phyloP scores from a whole-genome alignment of 1,139 yeast genomes.

The Geotrichum fermentans region DNA sequence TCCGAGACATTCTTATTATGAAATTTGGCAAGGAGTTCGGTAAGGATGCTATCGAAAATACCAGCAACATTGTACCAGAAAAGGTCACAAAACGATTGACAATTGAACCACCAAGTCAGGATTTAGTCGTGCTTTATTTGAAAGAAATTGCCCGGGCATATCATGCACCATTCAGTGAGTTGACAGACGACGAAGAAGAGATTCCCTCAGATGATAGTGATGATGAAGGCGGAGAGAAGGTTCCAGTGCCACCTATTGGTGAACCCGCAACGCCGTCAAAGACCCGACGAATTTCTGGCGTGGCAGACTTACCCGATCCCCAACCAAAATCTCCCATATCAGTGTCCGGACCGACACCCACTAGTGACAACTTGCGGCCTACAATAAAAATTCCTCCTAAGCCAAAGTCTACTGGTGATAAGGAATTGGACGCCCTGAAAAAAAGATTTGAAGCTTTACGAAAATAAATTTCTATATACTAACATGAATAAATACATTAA shows the following conservation, averaged over 20 bases:
- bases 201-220: slow-evolving; percentile 33
- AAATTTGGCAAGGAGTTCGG: slow-evolving; percentile 66
- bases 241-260: slow-evolving; percentile 26
- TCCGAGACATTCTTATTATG: slow-evolving; percentile 57
- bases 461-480: slow-evolving; percentile 26
- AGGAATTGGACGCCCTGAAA: slow-evolving; percentile 49
- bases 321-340: slow-evolving; percentile 43
- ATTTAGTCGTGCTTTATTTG: slow-evolving; percentile 64
- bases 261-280: slow-evolving; percentile 23
- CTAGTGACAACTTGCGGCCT: slow-evolving; percentile 45
- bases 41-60: slow-evolving; percentile 58
- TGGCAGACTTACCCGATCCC: slow-evolving; percentile 27
- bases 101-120: slow-evolving; percentile 62
- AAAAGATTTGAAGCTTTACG: slow-evolving; percentile 52
- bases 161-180: slow-evolving; percentile 64
- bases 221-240: slow-evolving; percentile 31
- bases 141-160: slow-evolving; percentile 80
- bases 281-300: slow-evolving; percentile 25
- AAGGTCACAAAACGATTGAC: slow-evolving; percentile 60
- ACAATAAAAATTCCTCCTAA: slow-evolving; percentile 27
- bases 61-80: slow-evolving; percentile 53
- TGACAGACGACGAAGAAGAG: slow-evolving; percentile 38
- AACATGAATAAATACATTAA: slow-evolving; percentile 8
- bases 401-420: slow-evolving; percentile 26
- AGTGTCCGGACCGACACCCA: slow-evolving; percentile 45